phyloP scores from a whole-genome alignment of 495 filamentous ascomycete species.

The Aspergillus funiculosus region DNA sequence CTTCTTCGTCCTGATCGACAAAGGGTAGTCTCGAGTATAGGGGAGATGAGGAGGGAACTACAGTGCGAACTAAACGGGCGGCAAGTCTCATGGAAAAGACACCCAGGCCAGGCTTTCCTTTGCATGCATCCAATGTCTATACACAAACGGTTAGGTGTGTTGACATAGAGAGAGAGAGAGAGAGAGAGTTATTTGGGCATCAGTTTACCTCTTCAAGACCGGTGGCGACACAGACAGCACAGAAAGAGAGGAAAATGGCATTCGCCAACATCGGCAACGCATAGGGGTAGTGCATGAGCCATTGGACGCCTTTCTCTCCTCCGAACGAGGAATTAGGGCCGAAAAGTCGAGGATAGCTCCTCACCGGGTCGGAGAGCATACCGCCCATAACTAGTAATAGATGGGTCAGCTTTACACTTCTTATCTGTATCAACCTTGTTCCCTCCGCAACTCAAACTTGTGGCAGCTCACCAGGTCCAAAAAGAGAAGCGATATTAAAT shows the following conservation, averaged over 20 bases:
- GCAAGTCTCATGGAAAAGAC: conserved; percentile 29
- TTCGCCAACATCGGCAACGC: conserved; percentile 70
- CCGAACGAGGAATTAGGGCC: conserved; percentile 50
- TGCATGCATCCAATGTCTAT: conserved; percentile 40
- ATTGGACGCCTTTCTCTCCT: conserved; percentile 50
- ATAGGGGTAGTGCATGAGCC: conserved; percentile 66
- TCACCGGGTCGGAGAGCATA: conserved; percentile 66
- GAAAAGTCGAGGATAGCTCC: conserved; percentile 61
- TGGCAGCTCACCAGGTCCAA: conserved; percentile 54
- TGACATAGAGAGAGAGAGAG: not conserved
- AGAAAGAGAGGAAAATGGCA: conserved; percentile 55
- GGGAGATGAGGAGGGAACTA: conserved; percentile 33
- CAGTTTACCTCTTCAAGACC: conserved; percentile 67
- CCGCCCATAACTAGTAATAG: conserved; percentile 56
- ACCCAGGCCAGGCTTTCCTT: conserved; percentile 41
- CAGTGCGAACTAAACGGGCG: conserved; percentile 22
- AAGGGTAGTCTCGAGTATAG: conserved; percentile 34
- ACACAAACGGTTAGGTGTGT: not conserved
- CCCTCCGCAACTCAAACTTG: not conserved
- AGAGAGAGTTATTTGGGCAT: too few relatives aligned
- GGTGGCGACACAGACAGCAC: conserved; percentile 52
- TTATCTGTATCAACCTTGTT: not conserved
- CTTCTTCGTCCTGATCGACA: conserved; percentile 35
- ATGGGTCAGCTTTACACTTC: too few relatives aligned
- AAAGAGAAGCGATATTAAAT: conserved; percentile 72